These are phyloP conservation scores for Hypoxylon rubiginosum DNA, from an alignment of 2,329 filamentous ascomycete species.

Conservation along the genomic window DNA sequence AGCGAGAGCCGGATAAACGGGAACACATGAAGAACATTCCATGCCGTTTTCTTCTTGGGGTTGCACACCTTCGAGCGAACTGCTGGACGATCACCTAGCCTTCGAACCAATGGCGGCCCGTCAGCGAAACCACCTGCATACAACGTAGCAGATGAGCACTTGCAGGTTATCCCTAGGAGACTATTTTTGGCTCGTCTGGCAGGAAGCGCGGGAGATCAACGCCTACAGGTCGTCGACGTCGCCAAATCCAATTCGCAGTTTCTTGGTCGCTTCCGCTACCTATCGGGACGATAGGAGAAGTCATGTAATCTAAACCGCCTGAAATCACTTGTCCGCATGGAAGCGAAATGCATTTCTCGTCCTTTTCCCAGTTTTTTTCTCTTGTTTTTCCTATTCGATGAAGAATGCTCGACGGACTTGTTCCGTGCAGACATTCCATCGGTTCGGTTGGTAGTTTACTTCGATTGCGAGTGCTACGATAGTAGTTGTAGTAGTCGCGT, in stretches of 20 bases:
- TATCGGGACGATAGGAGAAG: constrained; percentile 19
- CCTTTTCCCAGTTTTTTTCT: no score
- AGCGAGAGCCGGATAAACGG: constrained; percentile 30
- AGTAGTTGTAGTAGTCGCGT: constrained; percentile 21
- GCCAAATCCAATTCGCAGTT: constrained; percentile 13
- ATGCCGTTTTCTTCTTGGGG: constrained; percentile 24
- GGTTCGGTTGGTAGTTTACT: constrained; percentile 13
- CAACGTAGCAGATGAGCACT: constrained; percentile 40
- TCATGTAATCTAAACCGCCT: constrained; percentile 26
- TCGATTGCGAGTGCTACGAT: constrained; percentile 25
- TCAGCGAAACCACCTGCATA: constrained; percentile 34
- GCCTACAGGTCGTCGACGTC: constrained; percentile 9
- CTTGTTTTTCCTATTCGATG: constrained; percentile 21
- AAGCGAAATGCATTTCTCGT: not conserved
- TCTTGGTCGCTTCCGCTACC: constrained; percentile 23
- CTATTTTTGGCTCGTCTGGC: constrained; percentile 40
- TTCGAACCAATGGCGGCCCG: constrained; percentile 29
- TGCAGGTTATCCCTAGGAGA: constrained; percentile 17
- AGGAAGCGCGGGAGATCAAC: constrained; percentile 42
- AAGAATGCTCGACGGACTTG: constrained; percentile 37
- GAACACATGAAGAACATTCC: constrained; percentile 30
- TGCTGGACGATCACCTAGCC: constrained; percentile 29
- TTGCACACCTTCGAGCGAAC: constrained; percentile 25
- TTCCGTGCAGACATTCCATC: constrained; percentile 42
- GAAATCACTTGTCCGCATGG: constrained; percentile 16